A percentile compares a stretch with the other conserved stretches of the same genome.
phyloP scores from a whole-genome alignment of 1,284 basidiomycete genomes.

The Trametes polyzona region DNA sequence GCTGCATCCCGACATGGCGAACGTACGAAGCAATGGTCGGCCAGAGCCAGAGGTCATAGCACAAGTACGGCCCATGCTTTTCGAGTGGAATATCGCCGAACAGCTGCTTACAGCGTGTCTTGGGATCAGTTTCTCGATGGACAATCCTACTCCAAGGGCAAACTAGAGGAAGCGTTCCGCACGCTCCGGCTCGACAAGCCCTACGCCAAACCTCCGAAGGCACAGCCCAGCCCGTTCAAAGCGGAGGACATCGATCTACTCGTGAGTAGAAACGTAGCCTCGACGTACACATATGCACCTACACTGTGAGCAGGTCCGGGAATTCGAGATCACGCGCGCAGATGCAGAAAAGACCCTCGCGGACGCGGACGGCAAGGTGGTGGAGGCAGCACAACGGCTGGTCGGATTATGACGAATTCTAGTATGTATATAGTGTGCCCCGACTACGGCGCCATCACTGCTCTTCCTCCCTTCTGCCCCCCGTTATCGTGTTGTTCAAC shows the following conservation, averaged over 20 bases:
- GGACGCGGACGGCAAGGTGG: slow-evolving; percentile 43
- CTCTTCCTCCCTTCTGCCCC: not conserved
- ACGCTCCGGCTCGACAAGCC: slow-evolving; percentile 60
- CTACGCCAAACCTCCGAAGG: slow-evolving; percentile 45
- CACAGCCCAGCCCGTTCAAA: slow-evolving; percentile 42
- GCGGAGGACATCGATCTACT: slow-evolving; percentile 68
- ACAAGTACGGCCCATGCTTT: slow-evolving; percentile 48
- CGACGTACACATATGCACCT: not conserved
- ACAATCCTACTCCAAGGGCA: slow-evolving; percentile 65
- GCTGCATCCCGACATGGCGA: slow-evolving; percentile 11
- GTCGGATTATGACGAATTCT: slow-evolving; percentile 21
- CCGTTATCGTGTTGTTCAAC: not conserved
- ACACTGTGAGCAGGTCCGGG: slow-evolving; percentile 49
- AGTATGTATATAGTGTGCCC: not conserved
- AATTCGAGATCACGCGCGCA: slow-evolving; percentile 62
- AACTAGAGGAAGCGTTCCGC: slow-evolving; percentile 67
- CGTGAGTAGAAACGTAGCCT: slow-evolving; percentile 39
- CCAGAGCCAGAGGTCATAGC: slow-evolving; percentile 71
- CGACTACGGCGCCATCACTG: not conserved
- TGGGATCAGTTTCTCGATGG: slow-evolving; percentile 62
- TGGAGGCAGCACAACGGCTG: slow-evolving; percentile 36
- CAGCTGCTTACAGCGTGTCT: slow-evolving; percentile 1
- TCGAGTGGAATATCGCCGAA: not conserved
- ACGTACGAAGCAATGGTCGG: slow-evolving; percentile 47
- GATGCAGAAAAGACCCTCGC: slow-evolving; percentile 61